A percentile compares a stretch with the other conserved stretches of the same genome.
These are phyloP conservation scores for Toxicodendron radicans DNA, from an alignment of 345 rosid genomes.

Conservation along the genomic window DNA sequence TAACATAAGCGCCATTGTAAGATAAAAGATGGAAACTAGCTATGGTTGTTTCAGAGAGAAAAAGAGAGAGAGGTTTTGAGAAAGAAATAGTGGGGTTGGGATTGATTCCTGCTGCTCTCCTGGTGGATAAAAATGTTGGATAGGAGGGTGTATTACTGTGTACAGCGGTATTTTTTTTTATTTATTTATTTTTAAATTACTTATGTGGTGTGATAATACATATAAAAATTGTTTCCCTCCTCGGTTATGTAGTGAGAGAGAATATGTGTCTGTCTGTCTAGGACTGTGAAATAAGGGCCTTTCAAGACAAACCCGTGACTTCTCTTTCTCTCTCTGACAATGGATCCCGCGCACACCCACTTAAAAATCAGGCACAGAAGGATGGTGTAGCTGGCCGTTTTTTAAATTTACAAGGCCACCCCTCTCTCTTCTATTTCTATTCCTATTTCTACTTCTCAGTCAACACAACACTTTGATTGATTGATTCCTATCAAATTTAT, in stretches of 20 bases:
- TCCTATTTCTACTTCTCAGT: no score
- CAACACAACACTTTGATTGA: no score
- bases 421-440: background rate
- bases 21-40: constrained; percentile 9
- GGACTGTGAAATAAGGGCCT: constrained; percentile 60
- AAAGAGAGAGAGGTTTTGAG: constrained; percentile 1
- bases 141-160: constrained; percentile 17
- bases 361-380: constrained; percentile 41
- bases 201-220: background rate
- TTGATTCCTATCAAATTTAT: background rate
- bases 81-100: background rate
- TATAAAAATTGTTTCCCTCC: constrained; percentile 27
- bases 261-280: constrained; percentile 87
- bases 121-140: constrained; percentile 42
- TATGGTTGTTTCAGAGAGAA: background rate
- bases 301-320: constrained; percentile 98
- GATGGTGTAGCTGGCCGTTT: constrained; percentile 21
- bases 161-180: constrained; percentile 13
- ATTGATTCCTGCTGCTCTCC: constrained; percentile 8
- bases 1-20: constrained; percentile 50
- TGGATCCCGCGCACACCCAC: constrained; percentile 72
- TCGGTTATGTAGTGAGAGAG: constrained; percentile 60
- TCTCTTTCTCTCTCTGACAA: constrained; percentile 48
- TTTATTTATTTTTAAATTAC: background rate
- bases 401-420: constrained; percentile 25